Percentiles rank a stretch among this genome's conserved stretches.
Evolutionary conservation across 2,329 filamentous ascomycete genomes (phyloP).

Genomic region (Fusarium nematophilum): DNA sequence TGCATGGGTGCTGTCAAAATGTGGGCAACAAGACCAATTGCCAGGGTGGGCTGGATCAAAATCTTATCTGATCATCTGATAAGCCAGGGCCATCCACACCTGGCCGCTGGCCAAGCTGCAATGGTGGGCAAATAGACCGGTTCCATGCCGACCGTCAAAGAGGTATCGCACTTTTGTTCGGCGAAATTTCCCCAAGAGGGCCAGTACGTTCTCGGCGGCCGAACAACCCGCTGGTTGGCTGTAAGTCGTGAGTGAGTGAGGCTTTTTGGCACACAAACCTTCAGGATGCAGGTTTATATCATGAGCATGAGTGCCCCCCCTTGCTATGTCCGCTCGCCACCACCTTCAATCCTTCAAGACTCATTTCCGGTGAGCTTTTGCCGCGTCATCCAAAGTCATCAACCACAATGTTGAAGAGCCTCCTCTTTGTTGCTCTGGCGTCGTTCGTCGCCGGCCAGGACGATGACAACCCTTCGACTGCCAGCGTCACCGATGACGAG

Average conservation of each 20-base stretch:
- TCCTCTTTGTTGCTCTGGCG: constrained; percentile 23
- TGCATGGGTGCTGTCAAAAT: not conserved
- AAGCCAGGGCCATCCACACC: constrained; percentile 6
- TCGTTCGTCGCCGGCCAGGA: constrained; percentile 18
- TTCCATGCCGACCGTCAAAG: not conserved
- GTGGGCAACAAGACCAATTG: too few relatives aligned
- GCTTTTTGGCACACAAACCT: too few relatives aligned
- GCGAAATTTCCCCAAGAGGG: not conserved
- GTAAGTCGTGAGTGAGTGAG: not conserved
- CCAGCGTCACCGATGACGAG: constrained; percentile 38
- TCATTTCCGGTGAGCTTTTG: too few relatives aligned
- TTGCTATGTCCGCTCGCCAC: not conserved
- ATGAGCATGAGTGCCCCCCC: constrained; percentile 12
- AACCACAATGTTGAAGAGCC: constrained; percentile 20
- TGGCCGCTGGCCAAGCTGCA: constrained; percentile 6
- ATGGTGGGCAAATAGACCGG: not conserved
- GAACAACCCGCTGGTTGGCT: constrained; percentile 17
- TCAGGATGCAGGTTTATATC: constrained; percentile 21
- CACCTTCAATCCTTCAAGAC: too few relatives aligned
- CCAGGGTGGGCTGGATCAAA: not conserved
- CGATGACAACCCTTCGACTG: constrained; percentile 17
- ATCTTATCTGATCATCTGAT: constrained; percentile 46
- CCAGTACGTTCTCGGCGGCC: constrained; percentile 15
- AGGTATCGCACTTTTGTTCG: not conserved
- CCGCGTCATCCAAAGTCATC: not conserved